phyloP scores from a whole-genome alignment of 805 yeast species.

The Zygosaccharomyces bisporus region DNA sequence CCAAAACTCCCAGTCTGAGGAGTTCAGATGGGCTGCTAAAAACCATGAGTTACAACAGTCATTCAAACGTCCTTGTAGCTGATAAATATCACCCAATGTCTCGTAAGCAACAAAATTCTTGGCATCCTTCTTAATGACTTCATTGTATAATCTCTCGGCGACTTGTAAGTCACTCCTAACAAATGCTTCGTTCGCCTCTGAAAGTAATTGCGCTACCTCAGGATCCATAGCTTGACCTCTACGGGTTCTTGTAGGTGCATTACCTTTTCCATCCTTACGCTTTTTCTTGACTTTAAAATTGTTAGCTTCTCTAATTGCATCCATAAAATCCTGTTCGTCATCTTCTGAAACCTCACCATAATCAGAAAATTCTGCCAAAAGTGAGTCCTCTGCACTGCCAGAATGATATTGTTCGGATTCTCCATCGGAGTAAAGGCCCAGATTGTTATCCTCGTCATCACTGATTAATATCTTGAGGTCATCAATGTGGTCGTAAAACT shows the following conservation, averaged over 20 bases:
- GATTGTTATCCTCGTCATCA: slow-evolving; percentile 14
- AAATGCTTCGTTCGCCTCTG: slow-evolving; percentile 78
- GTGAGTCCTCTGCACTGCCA: slow-evolving; percentile 35
- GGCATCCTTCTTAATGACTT: slow-evolving; percentile 74
- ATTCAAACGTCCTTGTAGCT: slow-evolving; percentile 58
- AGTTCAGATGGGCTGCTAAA: slow-evolving; percentile 71
- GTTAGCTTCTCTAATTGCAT: slow-evolving; percentile 64
- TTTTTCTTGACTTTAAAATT: slow-evolving; percentile 52
- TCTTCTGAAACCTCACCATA: slow-evolving; percentile 39
- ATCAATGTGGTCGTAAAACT: slow-evolving; percentile 34
- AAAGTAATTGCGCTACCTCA: slow-evolving; percentile 61
- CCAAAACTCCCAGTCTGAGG: slow-evolving; percentile 77
- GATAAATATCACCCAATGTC: slow-evolving; percentile 80
- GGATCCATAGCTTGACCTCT: slow-evolving; percentile 55
- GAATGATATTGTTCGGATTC: slow-evolving; percentile 24
- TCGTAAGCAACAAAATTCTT: slow-evolving; percentile 80
- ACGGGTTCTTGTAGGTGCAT: slow-evolving; percentile 20
- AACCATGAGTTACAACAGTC: slow-evolving; percentile 81
- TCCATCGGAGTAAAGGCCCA: slow-evolving; percentile 8
- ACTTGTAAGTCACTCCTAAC: slow-evolving; percentile 56
- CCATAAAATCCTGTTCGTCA: slow-evolving; percentile 47
- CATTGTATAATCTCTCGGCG: slow-evolving; percentile 58
- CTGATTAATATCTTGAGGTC: slow-evolving; percentile 28
- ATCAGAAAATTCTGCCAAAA: slow-evolving; percentile 38
- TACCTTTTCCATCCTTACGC: slow-evolving; percentile 36